Percentiles rank a stretch among this genome's conserved stretches.
phyloP scores from a whole-genome alignment of 176 grass and related monocot species.

The Hyparrhenia diplandra region DNA sequence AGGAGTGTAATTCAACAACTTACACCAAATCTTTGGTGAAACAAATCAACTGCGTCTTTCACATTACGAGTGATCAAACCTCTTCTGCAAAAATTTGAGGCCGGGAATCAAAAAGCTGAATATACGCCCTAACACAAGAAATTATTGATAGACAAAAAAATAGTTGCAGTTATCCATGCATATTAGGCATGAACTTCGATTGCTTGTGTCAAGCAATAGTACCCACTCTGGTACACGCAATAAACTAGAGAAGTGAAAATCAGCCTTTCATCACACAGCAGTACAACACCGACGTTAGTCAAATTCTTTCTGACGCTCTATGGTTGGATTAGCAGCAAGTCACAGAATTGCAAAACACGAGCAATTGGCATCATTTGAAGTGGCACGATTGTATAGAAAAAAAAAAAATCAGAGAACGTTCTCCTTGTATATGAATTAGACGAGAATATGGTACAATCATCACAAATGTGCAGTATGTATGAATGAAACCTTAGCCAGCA shows the following conservation, averaged over 20 bases:
- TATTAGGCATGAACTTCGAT: neutral
- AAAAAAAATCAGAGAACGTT: neutral
- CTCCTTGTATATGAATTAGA: neutral
- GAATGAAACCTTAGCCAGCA: neutral
- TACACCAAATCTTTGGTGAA: conserved; percentile 94
- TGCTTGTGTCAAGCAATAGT: neutral
- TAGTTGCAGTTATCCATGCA: neutral
- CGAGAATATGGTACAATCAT: neutral
- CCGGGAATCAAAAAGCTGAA: neutral
- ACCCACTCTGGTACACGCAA: neutral
- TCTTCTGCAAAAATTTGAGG: conserved; percentile 59
- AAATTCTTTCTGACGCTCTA: neutral
- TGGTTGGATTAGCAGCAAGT: neutral
- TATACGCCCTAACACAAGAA: neutral
- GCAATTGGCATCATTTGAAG: neutral
- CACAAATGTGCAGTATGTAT: neutral
- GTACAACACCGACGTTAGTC: neutral
- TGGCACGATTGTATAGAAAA: neutral
- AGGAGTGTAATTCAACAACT: conserved; percentile 25
- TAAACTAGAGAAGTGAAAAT: neutral
- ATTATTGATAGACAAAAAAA: neutral
- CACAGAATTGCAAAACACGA: neutral
- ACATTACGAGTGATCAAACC: conserved; percentile 94
- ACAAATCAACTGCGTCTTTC: conserved; percentile 78
- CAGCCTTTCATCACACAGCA: neutral